Base-by-base conservation (phyloP, 1,139 yeast genomes). In the Nematodospora anomalae region DNA sequence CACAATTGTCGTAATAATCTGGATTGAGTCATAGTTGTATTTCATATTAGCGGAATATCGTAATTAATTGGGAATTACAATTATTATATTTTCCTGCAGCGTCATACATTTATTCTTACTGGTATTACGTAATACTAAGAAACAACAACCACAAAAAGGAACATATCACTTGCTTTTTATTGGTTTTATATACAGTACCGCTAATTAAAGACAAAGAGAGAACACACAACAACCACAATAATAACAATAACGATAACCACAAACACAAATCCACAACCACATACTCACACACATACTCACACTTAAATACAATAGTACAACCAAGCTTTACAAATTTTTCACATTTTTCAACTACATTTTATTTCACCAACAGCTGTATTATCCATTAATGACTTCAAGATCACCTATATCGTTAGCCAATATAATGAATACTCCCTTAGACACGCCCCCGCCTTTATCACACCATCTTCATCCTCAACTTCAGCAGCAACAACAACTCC, bases 351-450 rank as follows among this genome's bases (percentile, higher is more conserved):
- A 4, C 12, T 18, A 30, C 14, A 30, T 21, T 6, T 26, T 20
- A 7, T 21, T 13, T 26, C 26, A 32, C 11, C 6, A 18, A 18
- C 21, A 8, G 8, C 8, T 18, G 8, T 18, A n/a, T n/a, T n/a
- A n/a, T 18, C 8, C 21, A 18, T 6, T 18, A 7, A 32, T 32
- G 35, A 20, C 30, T 12, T 26, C 35, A 26, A 32, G 35, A 25
- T 32, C 35, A 16, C 36, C 31, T 14, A 23, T 33, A 23, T 33
- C 32, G 21, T 28, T 29, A 9, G 32, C 36, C 15, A 33, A 28
- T 23, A 27, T 29, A 24, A 33, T 29, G 32, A 33, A 33, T 11
- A 28, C 24, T 24, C 27, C 32, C 2, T 21, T 26, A 6, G 29
- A 28, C 15, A 28, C 35, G 14, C 20, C 35, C 4, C 18, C 24